phyloP scores from a whole-genome alignment of 306 rosid species.

The Quercus agrifolia region DNA sequence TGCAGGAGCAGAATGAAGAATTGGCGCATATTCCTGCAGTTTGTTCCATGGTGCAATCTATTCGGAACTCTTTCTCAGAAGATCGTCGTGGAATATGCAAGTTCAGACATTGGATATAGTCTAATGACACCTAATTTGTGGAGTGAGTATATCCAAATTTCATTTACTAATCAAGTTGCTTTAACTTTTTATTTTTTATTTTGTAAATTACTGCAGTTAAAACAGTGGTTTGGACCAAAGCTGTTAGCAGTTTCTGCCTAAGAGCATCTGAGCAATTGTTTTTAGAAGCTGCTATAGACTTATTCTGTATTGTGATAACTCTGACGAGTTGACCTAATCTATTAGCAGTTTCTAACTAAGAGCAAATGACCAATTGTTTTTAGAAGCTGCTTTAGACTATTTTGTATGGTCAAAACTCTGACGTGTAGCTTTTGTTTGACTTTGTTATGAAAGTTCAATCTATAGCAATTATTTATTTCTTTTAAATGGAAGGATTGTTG shows the following conservation, averaged over 20 bases:
- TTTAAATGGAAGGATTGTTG: constrained; percentile 14
- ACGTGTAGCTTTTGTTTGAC: constrained; percentile 1
- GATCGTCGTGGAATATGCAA: constrained; percentile 85
- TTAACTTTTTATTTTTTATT: too few relatives aligned
- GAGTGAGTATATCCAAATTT: neutral
- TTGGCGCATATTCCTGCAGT: constrained; percentile 53
- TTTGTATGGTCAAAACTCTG: neutral
- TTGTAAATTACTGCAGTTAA: neutral
- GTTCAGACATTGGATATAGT: constrained; percentile 44
- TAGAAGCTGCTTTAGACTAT: neutral
- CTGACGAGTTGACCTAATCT: neutral
- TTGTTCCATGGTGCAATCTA: constrained; percentile 56
- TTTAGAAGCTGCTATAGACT: neutral
- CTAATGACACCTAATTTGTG: too few relatives aligned
- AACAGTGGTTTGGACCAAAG: neutral
- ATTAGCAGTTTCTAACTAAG: neutral
- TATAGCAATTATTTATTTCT: constrained; percentile 7
- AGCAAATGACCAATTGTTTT: neutral
- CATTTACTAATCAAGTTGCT: neutral
- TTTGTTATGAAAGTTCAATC: constrained; percentile 3
- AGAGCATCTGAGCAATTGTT: neutral
- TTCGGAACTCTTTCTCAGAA: constrained; percentile 53
- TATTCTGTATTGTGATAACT: neutral
- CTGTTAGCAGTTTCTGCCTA: constrained; percentile 2
- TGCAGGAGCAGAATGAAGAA: constrained; percentile 68